Conservation (phyloP, 2,329 filamentous ascomycete species). For the Aspergillus sojae region DNA sequence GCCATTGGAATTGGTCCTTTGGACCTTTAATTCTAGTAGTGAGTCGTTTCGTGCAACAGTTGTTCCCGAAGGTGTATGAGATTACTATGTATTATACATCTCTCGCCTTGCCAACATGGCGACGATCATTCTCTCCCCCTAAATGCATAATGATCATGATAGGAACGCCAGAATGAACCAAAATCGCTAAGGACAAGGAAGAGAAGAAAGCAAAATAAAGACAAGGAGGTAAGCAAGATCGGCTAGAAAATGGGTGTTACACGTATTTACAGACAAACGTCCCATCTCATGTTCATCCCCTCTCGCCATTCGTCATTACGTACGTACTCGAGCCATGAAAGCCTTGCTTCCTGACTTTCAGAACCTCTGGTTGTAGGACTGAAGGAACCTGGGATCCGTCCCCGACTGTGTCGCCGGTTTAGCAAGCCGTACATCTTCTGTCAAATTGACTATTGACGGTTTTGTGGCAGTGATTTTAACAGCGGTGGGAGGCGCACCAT, state of each 20-base stretch:
- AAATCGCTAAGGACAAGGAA: background rate
- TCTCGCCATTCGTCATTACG: background rate
- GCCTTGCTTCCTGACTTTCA: background rate
- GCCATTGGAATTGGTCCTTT: background rate
- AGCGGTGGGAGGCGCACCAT: constrained; percentile 6
- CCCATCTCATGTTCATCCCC: background rate
- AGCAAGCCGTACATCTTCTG: background rate
- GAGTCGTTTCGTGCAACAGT: background rate
- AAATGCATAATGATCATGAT: background rate
- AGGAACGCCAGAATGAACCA: background rate
- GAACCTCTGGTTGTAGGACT: background rate
- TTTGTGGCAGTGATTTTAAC: background rate
- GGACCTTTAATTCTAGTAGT: background rate
- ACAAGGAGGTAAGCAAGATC: background rate
- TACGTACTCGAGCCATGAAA: background rate
- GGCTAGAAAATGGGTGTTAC: background rate
- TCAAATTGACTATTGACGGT: background rate
- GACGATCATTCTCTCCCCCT: background rate
- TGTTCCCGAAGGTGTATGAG: background rate
- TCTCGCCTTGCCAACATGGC: background rate
- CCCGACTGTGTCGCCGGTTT: background rate
- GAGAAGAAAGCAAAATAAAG: background rate
- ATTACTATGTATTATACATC: background rate
- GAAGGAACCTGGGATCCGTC: background rate
- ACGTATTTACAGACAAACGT: background rate